These are phyloP conservation scores for Gloeopeniophorella convolvens DNA, from an alignment of 768 basidiomycete genomes.

Conservation along the genomic window DNA sequence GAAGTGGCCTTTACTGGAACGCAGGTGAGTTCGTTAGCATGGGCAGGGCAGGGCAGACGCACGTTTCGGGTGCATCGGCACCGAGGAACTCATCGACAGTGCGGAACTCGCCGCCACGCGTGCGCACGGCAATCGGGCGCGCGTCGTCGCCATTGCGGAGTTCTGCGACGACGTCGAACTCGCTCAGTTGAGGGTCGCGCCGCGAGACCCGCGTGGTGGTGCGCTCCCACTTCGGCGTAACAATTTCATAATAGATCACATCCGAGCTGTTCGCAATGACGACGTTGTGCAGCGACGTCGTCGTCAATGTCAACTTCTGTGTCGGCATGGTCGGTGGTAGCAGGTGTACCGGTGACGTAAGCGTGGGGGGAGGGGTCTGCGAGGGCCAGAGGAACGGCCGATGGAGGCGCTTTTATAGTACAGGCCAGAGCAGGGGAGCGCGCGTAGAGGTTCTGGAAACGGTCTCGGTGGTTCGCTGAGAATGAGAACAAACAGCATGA, in stretches of 20 bases:
- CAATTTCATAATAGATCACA: slow-evolving; percentile 35
- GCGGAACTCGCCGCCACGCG: slow-evolving; percentile 26
- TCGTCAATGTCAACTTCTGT: slow-evolving; percentile 33
- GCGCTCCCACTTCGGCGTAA: slow-evolving; percentile 34
- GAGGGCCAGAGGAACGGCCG: too few species aligned
- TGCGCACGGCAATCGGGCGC: slow-evolving; percentile 27
- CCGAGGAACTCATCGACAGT: slow-evolving; percentile 30
- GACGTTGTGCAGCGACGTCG: slow-evolving; percentile 32
- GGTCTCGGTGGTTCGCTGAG: too few species aligned
- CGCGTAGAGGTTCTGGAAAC: too few species aligned
- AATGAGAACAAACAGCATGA: too few species aligned
- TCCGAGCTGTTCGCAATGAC: slow-evolving; percentile 34
- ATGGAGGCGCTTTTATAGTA: too few species aligned
- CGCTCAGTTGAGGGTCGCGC: slow-evolving; percentile 27
- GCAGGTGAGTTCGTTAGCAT: slow-evolving; percentile 1
- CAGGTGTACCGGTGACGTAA: too few species aligned
- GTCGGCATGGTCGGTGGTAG: too few species aligned
- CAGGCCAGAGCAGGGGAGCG: too few species aligned
- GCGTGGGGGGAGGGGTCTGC: too few species aligned
- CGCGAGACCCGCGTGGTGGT: slow-evolving; percentile 30
- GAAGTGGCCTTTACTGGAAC: slow-evolving; percentile 22
- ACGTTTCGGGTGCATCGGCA: slow-evolving; percentile 17
- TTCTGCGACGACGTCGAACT: slow-evolving; percentile 29
- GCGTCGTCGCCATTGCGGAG: slow-evolving; percentile 28
- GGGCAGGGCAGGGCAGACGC: slow-evolving; percentile 22